phyloP scores from a whole-genome alignment of 1,284 basidiomycete species.

The Apiotrichum sp. region DNA sequence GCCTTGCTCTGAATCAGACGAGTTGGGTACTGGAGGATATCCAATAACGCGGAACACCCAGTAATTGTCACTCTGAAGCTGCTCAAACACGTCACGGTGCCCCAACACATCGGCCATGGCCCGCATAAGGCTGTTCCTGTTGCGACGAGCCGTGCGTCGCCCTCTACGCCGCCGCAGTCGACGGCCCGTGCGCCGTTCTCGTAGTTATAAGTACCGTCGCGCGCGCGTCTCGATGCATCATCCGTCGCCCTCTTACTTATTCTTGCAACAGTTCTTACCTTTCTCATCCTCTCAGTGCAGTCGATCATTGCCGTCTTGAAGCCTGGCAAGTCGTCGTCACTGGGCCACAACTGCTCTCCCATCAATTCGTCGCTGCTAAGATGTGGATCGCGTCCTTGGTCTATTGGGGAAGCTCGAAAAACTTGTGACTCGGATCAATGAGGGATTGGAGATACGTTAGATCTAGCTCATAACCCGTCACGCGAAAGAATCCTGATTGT shows the following conservation, averaged over 20 bases:
- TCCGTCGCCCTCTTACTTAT: too few relatives aligned
- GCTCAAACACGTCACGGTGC: not conserved
- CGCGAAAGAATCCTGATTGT: slow-evolving; percentile 24
- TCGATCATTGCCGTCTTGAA: slow-evolving; percentile 21
- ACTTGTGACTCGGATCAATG: slow-evolving; percentile 20
- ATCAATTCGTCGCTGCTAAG: slow-evolving; percentile 18
- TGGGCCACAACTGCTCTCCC: slow-evolving; percentile 27
- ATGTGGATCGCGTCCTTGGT: slow-evolving; percentile 24
- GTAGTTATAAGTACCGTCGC: too few relatives aligned
- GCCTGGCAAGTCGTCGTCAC: slow-evolving; percentile 5
- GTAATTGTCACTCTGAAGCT: slow-evolving; percentile 1
- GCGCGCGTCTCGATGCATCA: too few relatives aligned
- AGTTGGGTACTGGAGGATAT: not conserved
- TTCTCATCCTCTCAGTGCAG: slow-evolving; percentile 26
- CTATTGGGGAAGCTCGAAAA: slow-evolving; percentile 25
- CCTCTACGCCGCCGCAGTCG: too few relatives aligned
- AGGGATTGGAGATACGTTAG: slow-evolving; percentile 19
- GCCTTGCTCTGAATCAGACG: not conserved
- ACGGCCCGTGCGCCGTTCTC: too few relatives aligned
- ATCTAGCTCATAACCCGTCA: slow-evolving; percentile 24
- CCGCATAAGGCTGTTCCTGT: not conserved
- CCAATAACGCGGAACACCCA: slow-evolving; percentile 5
- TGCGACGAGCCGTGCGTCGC: too few relatives aligned
- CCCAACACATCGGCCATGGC: not conserved
- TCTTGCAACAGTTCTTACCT: not conserved